A percentile compares a stretch with the other conserved stretches of the same genome.
Conservation (phyloP, 345 rosid genomes). For the Lepidium sativum region DNA sequence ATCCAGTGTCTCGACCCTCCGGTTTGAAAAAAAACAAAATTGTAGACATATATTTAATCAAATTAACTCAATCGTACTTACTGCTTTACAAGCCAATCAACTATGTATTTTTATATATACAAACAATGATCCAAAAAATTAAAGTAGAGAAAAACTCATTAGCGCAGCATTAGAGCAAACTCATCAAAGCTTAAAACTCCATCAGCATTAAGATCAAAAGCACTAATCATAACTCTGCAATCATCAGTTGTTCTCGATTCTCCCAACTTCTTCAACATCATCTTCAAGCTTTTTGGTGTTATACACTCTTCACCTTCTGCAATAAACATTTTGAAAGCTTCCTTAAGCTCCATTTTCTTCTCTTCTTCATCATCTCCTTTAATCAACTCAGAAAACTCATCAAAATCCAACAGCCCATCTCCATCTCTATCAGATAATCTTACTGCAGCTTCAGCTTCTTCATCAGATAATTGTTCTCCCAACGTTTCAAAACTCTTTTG, state of each 20-base stretch:
- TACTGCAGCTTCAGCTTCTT: conserved; percentile 49
- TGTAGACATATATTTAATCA: no score
- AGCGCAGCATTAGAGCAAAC: conserved; percentile 57
- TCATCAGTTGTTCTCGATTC: conserved; percentile 41
- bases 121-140: no score
- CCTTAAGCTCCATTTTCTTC: conserved; percentile 33
- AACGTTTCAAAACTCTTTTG: conserved; percentile 35
- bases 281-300: conserved; percentile 48
- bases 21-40: no score
- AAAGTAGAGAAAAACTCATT: not conserved
- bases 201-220: conserved; percentile 60
- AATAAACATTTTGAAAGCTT: conserved; percentile 53
- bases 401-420: conserved; percentile 49
- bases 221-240: conserved; percentile 47
- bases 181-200: conserved; percentile 66
- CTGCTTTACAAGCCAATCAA: no score
- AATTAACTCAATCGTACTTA: no score
- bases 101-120: no score
- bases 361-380: conserved; percentile 38
- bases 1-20: no score
- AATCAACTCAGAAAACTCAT: conserved; percentile 46
- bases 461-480: conserved; percentile 41
- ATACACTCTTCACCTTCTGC: conserved; percentile 47
- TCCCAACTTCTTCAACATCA: conserved; percentile 50
- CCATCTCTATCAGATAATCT: conserved; percentile 43